Evolutionary conservation across 2,329 filamentous ascomycete genomes (phyloP), one percentile per base, ranked within the genome.

Genomic region (Aspergillus neoniger): DNA sequence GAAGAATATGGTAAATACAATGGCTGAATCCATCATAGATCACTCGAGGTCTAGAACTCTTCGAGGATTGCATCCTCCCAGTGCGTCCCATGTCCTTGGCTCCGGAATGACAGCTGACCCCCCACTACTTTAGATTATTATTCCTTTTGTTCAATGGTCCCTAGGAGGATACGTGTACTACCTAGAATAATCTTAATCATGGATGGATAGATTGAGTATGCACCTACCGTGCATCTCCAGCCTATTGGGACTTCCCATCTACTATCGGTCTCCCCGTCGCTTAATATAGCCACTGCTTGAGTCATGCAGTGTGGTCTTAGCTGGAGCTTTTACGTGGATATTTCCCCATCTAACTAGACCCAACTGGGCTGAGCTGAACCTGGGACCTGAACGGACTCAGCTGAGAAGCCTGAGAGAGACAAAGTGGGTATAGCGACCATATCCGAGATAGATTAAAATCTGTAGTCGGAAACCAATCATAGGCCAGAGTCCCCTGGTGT

Each of bases 381-480:
- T 36, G 32, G 39, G 41, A 44, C 19, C 17, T 44, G 41, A 44
- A 14, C 32, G 32, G 32, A 36, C 19, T 44, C 41, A 44, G 41
- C 41, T 23, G 41, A 44, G 21, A 21, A 19, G 19, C 19, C 19
- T 19, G 41, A 21, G 41, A 32, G 12, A 36, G 12, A 36, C 32
- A 36, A 36, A 44, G 41, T 44, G 41, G 19, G 53, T 55, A 39
- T 38, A 43, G 28, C 28, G n/a, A 23, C 39, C 32, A 53, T 30
- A 47, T 28, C 25, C 39, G 28, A 39, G 19, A 43, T 14, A 10
- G 21, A 44, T 44, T 55, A 47, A 55, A 44, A 43, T 36, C 39
- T 39, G 53, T 17, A 39, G n/a, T 10, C 19, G 53, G 28, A 55
- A 55, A 28, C 53, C 53, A 55, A 55, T 55, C 39, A 55, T 32